phyloP scores from a whole-genome alignment of 805 yeast species.

The Brettanomyces anomalus region DNA sequence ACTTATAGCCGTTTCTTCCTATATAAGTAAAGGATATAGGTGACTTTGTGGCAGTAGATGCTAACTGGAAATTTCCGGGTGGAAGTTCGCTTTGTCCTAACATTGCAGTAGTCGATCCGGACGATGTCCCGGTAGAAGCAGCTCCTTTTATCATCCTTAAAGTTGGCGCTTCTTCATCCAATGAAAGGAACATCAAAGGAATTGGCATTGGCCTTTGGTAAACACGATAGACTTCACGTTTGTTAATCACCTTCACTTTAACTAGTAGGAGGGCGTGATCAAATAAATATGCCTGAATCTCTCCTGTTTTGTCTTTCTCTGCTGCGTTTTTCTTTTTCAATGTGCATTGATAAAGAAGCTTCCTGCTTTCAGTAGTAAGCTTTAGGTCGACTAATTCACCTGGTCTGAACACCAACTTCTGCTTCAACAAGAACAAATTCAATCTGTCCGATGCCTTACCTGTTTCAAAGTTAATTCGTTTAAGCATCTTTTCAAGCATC shows the following conservation, averaged over 20 bases:
- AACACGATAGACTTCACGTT: constrained; percentile 85
- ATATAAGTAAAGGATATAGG: constrained; percentile 45
- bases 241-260: constrained; percentile 76
- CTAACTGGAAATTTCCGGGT: constrained; percentile 12
- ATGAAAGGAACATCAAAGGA: constrained; percentile 63
- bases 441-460: constrained; percentile 93
- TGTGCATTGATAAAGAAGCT: constrained; percentile 69
- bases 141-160: constrained; percentile 36
- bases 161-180: constrained; percentile 72
- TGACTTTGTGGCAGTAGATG: constrained; percentile 26
- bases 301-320: constrained; percentile 64
- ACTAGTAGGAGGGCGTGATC: constrained; percentile 85
- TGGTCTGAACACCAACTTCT: constrained; percentile 68
- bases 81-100: constrained; percentile 16
- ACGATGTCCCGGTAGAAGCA: constrained; percentile 25
- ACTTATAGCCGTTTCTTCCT: constrained; percentile 47
- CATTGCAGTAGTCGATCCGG: constrained; percentile 23
- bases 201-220: constrained; percentile 83
- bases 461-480: constrained; percentile 73
- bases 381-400: constrained; percentile 84
- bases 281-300: constrained; percentile 75
- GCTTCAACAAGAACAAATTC: constrained; percentile 78
- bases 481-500: constrained; percentile 65
- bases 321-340: constrained; percentile 46
- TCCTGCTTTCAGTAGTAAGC: constrained; percentile 71